Evolutionary conservation across 768 basidiomycete genomes (phyloP).

Genomic region (Hortiboletus campestris): DNA sequence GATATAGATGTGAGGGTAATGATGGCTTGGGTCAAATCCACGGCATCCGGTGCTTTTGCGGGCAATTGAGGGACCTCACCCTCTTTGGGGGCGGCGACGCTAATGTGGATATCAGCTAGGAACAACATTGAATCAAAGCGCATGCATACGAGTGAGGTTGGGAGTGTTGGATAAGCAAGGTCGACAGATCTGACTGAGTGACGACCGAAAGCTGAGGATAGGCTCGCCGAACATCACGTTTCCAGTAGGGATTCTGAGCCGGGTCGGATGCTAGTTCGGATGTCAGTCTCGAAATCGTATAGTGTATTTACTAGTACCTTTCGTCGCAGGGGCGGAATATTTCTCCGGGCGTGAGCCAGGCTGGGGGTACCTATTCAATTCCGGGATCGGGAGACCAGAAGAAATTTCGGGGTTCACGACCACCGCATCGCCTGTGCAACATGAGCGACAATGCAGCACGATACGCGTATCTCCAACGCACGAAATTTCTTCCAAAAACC

Average conservation of each 20-base stretch:
- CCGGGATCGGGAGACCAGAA: slow-evolving; percentile 77
- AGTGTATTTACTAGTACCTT: slow-evolving; percentile 48
- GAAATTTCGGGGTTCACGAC: slow-evolving; percentile 91
- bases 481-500: slow-evolving; percentile 98
- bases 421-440: slow-evolving; percentile 66
- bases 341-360: slow-evolving; percentile 86
- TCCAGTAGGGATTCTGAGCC: slow-evolving; percentile 93
- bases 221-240: slow-evolving; percentile 88
- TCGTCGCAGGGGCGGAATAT: slow-evolving; percentile 85
- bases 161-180: slow-evolving; percentile 79
- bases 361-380: slow-evolving; percentile 74
- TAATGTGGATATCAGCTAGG: slow-evolving; percentile 26
- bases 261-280: slow-evolving; percentile 68
- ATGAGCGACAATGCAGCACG: slow-evolving; percentile 1
- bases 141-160: slow-evolving; percentile 57
- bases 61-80: slow-evolving; percentile 45
- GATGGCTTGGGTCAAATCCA: slow-evolving; percentile 76
- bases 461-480: slow-evolving; percentile 38
- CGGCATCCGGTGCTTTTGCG: slow-evolving; percentile 39
- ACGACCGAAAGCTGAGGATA: slow-evolving; percentile 92
- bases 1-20: slow-evolving; percentile 54
- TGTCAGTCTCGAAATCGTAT: slow-evolving; percentile 10
- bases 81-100: slow-evolving; percentile 52
- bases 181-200: slow-evolving; percentile 79
- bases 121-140: neutral